phyloP scores from a whole-genome alignment of 2,329 filamentous ascomycete genomes.

The Fusarium miscanthi region DNA sequence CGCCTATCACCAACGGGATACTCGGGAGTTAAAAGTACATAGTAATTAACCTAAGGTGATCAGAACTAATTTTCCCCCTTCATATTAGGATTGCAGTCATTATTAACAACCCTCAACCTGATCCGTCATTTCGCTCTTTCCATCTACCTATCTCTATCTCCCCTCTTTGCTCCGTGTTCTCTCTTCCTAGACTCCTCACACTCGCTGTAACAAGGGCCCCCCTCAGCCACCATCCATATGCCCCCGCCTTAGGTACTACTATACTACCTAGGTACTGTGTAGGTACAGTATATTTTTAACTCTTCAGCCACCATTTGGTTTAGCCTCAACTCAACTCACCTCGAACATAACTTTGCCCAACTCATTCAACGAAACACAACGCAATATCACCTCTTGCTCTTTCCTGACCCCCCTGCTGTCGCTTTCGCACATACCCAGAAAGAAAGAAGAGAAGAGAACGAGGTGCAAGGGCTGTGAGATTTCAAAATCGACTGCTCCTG shows the following conservation, averaged over 20 bases:
- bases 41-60: not conserved
- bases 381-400: conserved; percentile 3
- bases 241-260: conserved; percentile 20
- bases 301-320: conserved; percentile 32
- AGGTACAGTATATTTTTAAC: conserved; percentile 38
- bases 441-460: not conserved
- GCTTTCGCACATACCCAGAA: not conserved
- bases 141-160: not conserved
- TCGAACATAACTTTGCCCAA: conserved; percentile 6
- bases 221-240: conserved; percentile 20
- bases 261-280: conserved; percentile 15
- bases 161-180: not conserved
- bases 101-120: not conserved
- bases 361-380: conserved; percentile 14
- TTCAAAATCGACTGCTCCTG: not conserved
- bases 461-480: not conserved
- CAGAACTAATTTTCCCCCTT: not conserved
- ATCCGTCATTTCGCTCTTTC: not conserved
- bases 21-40: not conserved
- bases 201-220: conserved; percentile 12
- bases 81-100: not conserved
- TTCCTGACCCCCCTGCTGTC: not conserved
- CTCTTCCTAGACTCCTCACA: not conserved
- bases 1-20: not conserved
- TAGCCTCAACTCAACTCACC: conserved; percentile 27